Base-by-base conservation (phyloP, 805 yeast genomes). In the Teunomyces tritomae region DNA sequence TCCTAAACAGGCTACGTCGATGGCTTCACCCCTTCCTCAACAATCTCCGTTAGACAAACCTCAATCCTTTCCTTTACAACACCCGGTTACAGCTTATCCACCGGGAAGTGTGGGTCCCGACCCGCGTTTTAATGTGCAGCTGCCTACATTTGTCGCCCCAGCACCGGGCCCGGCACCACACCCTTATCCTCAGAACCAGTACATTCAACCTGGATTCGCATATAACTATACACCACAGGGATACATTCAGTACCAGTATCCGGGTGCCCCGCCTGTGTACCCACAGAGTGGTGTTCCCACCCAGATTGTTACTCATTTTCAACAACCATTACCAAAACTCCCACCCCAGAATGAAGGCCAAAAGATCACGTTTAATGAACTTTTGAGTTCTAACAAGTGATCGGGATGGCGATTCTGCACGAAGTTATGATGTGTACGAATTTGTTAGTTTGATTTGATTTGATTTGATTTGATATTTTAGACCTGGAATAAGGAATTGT, bases 361-460 rank as follows among this genome's bases (percentile, higher is more conserved):
- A 45, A 67, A 64, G 57, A 72, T 73, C 46, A 61, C 70, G 20
- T 73, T 73, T 44, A 67, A 68, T 53, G 76, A 73, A 27, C 64
- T 73, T 53, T 57, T 71, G 47, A 65, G 71, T 26, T 65, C 63
- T 5, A 50, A 61, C 28, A 61, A 62, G 53, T 45, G 46, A 39
- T 16, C 24, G 28, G 26, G 34, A 13, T 5, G 5, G n/a, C 9
- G 13, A 33, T 39, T 39, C 30, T 11, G 20, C 43, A 14, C 34
- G 34, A 28, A 16, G 43, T 39, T 28, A 39, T 28, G 43, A 26
- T 20, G 29, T 43, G 43, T 33, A 43, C 34, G 51, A 24, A 36
- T 30, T 28, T 36, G 20, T 39, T 28, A 27, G 43, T 28, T 41
- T 46, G 37, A 39, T 43, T 49, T 42, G 26, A 28, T 37, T 39